A percentile compares a stretch with the other conserved stretches of the same genome.
Evolutionary conservation across 225 moss, liverwort and hornwort genomes (phyloP).

Genomic region (Polytrichum formosum): DNA sequence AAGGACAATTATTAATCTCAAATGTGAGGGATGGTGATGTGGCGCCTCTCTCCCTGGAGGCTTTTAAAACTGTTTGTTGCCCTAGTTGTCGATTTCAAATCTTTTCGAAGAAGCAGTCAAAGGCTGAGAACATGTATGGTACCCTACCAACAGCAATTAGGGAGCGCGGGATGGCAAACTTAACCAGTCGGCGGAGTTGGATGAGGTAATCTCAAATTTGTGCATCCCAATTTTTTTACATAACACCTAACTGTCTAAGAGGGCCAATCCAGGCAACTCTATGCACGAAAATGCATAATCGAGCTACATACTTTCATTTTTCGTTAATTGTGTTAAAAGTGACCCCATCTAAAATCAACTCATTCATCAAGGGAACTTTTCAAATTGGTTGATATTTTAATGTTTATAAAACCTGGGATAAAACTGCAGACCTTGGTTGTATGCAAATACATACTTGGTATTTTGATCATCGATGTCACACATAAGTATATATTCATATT

Average conservation of each 20-base stretch:
- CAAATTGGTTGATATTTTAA: too few species aligned
- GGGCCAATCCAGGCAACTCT: too few species aligned
- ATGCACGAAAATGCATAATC: too few species aligned
- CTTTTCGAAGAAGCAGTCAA: conserved; percentile 38
- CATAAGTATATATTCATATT: too few species aligned
- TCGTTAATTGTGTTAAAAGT: too few species aligned
- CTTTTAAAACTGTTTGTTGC: conserved; percentile 60
- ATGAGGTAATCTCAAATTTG: conserved; percentile 51
- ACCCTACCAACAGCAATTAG: conserved; percentile 56
- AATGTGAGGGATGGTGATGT: background rate
- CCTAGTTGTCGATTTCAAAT: conserved; percentile 81
- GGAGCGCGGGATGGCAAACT: conserved; percentile 33
- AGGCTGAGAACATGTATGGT: conserved; percentile 29
- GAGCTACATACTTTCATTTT: too few species aligned
- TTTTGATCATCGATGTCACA: too few species aligned
- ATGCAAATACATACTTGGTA: too few species aligned
- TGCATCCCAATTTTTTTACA: background rate
- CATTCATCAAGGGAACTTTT: too few species aligned
- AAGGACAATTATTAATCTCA: background rate
- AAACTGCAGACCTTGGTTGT: too few species aligned
- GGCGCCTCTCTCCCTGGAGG: conserved; percentile 11
- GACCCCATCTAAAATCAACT: too few species aligned
- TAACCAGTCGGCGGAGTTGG: conserved; percentile 50
- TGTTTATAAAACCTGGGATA: too few species aligned
- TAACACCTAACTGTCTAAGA: background rate